These are phyloP conservation scores for Solanum piurae DNA, from an alignment of 257 asterid species.

Conservation along the genomic window DNA sequence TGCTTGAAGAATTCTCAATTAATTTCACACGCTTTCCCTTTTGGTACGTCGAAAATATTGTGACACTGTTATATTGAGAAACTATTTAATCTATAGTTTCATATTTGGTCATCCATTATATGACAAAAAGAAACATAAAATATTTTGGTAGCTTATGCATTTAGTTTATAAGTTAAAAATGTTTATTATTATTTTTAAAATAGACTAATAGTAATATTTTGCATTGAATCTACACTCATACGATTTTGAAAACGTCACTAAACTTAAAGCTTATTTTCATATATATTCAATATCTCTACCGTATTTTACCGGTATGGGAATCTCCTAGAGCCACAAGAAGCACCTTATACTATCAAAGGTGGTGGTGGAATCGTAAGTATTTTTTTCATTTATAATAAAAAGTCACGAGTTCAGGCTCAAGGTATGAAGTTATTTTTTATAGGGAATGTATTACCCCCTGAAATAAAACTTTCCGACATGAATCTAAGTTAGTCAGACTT, in stretches of 20 bases:
- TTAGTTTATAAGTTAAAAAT: background rate
- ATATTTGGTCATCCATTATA: background rate
- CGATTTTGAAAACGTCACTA: background rate
- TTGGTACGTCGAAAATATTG: background rate
- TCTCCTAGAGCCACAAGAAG: no score
- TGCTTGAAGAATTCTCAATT: background rate
- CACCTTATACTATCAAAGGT: background rate
- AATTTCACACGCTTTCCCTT: background rate
- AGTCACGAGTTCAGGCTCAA: background rate
- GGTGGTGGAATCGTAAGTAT: no score
- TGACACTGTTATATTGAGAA: background rate
- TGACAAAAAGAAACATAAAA: background rate
- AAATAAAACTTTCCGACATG: background rate
- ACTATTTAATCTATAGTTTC: background rate
- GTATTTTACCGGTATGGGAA: background rate
- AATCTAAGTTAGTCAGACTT: background rate
- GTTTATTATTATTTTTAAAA: no score
- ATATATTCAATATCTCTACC: background rate
- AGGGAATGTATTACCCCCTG: background rate
- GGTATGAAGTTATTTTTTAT: background rate
- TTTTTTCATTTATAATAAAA: no score
- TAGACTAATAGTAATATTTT: no score
- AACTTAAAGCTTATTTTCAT: background rate
- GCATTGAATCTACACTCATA: background rate
- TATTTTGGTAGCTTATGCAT: background rate